phyloP scores from a whole-genome alignment of 1,284 basidiomycete genomes.

The Trametes hirsuta region DNA sequence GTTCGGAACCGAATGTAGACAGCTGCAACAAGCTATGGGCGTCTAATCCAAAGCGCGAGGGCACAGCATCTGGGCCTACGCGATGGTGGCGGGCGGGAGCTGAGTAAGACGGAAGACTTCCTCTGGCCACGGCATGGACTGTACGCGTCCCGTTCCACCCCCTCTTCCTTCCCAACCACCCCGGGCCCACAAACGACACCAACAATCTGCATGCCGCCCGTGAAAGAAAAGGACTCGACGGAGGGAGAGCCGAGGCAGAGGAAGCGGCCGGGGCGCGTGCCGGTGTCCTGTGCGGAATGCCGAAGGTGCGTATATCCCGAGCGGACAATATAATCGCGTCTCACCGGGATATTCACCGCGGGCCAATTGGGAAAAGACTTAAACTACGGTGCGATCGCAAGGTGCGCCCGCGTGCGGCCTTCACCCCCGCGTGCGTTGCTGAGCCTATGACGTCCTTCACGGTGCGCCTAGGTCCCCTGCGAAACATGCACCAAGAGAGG shows the following conservation, averaged over 20 bases:
- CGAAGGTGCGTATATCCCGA: slow-evolving; percentile 43
- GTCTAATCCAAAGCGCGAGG: not conserved
- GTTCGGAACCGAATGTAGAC: not conserved
- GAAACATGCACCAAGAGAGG: slow-evolving; percentile 72
- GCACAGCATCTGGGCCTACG: slow-evolving; percentile 1
- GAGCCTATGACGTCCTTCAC: not conserved
- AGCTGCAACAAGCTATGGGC: not conserved
- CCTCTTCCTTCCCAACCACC: not conserved
- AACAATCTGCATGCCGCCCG: slow-evolving; percentile 15
- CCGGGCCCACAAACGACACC: not conserved
- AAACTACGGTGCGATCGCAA: slow-evolving; percentile 76
- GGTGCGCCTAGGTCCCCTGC: slow-evolving; percentile 58
- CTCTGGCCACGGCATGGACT: slow-evolving; percentile 1
- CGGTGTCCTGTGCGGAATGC: slow-evolving; percentile 76
- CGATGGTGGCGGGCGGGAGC: not conserved
- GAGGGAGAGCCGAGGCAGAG: slow-evolving; percentile 34
- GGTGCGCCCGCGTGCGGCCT: slow-evolving; percentile 37
- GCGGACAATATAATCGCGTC: not conserved
- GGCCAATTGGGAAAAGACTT: slow-evolving; percentile 43
- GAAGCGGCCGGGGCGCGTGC: slow-evolving; percentile 51
- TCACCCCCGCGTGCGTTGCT: not conserved
- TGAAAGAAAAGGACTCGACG: slow-evolving; percentile 21
- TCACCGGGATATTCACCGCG: not conserved
- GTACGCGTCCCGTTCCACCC: not conserved
- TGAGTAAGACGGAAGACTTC: slow-evolving; percentile 2